phyloP scores from a whole-genome alignment of 2,329 filamentous ascomycete species.

The Clarireedia hainanense region DNA sequence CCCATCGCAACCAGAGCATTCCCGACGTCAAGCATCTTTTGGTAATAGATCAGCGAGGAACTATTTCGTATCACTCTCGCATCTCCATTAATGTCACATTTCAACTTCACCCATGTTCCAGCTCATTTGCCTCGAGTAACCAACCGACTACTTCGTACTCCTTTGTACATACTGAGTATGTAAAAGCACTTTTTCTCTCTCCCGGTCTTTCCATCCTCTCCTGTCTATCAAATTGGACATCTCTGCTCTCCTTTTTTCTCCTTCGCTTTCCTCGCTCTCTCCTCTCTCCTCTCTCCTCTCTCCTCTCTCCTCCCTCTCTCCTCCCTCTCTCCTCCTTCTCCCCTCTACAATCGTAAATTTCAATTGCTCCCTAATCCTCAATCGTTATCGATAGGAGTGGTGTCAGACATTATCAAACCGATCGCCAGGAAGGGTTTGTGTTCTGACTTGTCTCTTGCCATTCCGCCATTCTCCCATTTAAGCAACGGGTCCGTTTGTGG shows the following conservation, averaged over 20 bases:
- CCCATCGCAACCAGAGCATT: too few relatives aligned
- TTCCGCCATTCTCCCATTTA: neutral
- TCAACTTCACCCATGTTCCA: slow-evolving; percentile 1
- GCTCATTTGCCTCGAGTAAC: slow-evolving; percentile 5
- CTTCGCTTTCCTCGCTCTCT: neutral
- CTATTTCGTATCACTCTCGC: too few relatives aligned
- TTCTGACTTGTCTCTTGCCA: neutral
- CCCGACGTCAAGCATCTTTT: too few relatives aligned
- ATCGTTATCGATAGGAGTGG: neutral
- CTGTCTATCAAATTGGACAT: neutral
- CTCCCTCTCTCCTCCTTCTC: neutral
- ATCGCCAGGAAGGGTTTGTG: neutral
- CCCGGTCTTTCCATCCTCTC: neutral
- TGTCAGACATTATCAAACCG: neutral
- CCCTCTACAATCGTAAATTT: neutral
- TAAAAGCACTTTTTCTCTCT: neutral
- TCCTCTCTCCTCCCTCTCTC: neutral
- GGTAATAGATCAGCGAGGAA: too few relatives aligned
- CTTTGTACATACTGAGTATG: neutral
- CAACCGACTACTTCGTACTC: too few relatives aligned
- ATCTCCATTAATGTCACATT: neutral
- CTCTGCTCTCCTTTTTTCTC: neutral
- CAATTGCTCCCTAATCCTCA: neutral
- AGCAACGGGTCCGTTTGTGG: too few relatives aligned
- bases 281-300: neutral